Base-by-base conservation (phyloP, 192 early-diverging fungal genomes). In the Coemansia sp. region DNA sequence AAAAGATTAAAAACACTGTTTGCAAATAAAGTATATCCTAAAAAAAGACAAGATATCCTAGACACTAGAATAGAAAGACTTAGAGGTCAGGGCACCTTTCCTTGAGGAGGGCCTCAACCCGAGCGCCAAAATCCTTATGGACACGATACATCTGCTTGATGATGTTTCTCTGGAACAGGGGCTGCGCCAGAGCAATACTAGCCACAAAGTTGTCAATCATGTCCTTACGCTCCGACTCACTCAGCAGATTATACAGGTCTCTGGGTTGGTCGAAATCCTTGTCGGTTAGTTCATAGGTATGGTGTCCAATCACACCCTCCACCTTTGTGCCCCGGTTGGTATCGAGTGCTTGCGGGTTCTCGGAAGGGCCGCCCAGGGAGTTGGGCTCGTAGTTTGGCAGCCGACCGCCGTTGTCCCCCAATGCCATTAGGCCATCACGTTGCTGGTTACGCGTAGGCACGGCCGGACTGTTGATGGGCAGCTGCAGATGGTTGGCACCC, bases 401-500 rank as follows among this genome's bases (percentile, higher is more conserved):
- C 22, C 81, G 39, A 19, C 82, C 84, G 26, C 78, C 70, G 47
- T 83, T 83, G 46, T 67, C 60, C 44, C 57, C 56, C 26, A 76
- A 44, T 13, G 51, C 29, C 76, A 83, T 81, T 41, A 47, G 41
- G 7, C 85, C 85, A 46, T 83, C 85, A 51, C 85, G 80, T 59
- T 83, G 82, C 45, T 84, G 79, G 73, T 83, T 82, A 40, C 54
- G 40, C 41, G 78, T 65, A 29, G 62, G 65, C 29, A 29, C 44
- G 41, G 59, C 47, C 3, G 85, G 60, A 17, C 60, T 35, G 73
- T 88, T 88, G 70, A 85, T 80, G 27, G 85, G 85, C 47, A 88
- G 67, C 64, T 84, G 77, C 34, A 70, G 60, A 67, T 80, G 83
- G 80, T 88, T 88, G 75, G 80, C 51, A 28, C 83, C 79, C 38